phyloP scores from a whole-genome alignment of 2,329 filamentous ascomycete species.

The Leptoxyphium fumago region DNA sequence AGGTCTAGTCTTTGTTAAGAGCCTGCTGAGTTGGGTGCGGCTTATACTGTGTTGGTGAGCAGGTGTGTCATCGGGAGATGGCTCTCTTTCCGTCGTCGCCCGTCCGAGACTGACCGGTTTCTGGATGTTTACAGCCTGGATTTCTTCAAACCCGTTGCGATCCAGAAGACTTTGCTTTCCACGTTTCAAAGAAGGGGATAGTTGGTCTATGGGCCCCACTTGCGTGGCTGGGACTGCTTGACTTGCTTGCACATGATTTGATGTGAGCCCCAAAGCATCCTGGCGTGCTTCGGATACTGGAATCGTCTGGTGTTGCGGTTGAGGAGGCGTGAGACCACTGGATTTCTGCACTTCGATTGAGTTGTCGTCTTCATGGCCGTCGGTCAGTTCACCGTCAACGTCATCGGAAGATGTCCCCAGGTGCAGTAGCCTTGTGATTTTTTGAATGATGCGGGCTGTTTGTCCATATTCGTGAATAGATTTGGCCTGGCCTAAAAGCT shows the following conservation, averaged over 20 bases:
- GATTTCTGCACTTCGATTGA: no score
- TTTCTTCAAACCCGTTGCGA: not conserved
- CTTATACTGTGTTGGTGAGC: not conserved
- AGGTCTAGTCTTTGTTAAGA: slow-evolving; percentile 1
- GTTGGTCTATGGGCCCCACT: not conserved
- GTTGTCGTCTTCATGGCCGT: not conserved
- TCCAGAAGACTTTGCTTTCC: not conserved
- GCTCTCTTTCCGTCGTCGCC: slow-evolving; percentile 1
- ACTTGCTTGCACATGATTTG: not conserved
- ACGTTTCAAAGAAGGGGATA: not conserved
- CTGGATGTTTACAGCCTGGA: slow-evolving; percentile 1
- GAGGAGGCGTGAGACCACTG: not conserved
- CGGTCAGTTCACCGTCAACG: not conserved
- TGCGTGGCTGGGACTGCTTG: not conserved
- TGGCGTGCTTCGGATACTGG: no score
- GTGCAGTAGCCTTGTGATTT: no score
- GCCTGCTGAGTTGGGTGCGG: not conserved
- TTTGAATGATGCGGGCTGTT: no score
- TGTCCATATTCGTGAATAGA: slow-evolving; percentile 5
- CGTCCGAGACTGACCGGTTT: not conserved
- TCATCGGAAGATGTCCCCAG: no score
- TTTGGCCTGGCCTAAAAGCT: slow-evolving; percentile 6
- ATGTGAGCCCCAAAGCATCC: no score
- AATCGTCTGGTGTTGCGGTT: not conserved
- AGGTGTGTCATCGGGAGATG: slow-evolving; percentile 1